Evolutionary conservation across 257 asterid genomes (phyloP), one percentile per base, ranked within the genome.

Genomic region (Lavandula angustifolia): DNA sequence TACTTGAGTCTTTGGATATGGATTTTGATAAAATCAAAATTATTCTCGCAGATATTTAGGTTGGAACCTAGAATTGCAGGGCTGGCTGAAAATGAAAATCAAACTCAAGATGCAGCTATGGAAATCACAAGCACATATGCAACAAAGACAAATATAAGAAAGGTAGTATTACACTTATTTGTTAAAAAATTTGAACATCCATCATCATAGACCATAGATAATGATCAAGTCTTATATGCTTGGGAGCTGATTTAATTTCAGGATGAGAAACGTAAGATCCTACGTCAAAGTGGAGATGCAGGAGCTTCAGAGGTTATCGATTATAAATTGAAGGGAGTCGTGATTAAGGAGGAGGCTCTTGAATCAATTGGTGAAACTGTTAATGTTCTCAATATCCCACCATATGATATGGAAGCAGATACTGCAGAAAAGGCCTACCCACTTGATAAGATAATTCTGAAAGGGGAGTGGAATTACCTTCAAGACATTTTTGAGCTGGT

Each of bases 381-480:
- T 40, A 57, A 62, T 68, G 80, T 73, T 46, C 84, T 75, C 6
- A 81, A 84, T 72, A 66, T 80, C 67, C 98, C 98, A 29, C 96
- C 91, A 7, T 64, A 85, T 80, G 73, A 87, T 79, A 9, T 87
- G 73, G 83, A 71, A 3, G 98, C 98, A 66, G 71, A 81, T 35
- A 54, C 75, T 29, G 79, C 85, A 16, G 78, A 85, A 44, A 67
- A 60, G 62, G 96, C 95, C 12, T 92, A 89, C 79, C 97, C 98
- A 13, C 81, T 92, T 6, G 80, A 92, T 62, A 77, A 65, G 76
- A 92, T 92, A 27, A 92, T 92, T 73, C 72, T 78, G 12, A 75
- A 71, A 32, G 96, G 97, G 57, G 98, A 92, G 70, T 92, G 98
- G 97, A 84, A 77, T 61, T 78, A 72, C 78, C 92, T 92, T 75